A percentile compares a stretch with the other conserved stretches of the same genome.
Conservation (phyloP, 352 stramenopile species). For the Phytophthora ohioensis region DNA sequence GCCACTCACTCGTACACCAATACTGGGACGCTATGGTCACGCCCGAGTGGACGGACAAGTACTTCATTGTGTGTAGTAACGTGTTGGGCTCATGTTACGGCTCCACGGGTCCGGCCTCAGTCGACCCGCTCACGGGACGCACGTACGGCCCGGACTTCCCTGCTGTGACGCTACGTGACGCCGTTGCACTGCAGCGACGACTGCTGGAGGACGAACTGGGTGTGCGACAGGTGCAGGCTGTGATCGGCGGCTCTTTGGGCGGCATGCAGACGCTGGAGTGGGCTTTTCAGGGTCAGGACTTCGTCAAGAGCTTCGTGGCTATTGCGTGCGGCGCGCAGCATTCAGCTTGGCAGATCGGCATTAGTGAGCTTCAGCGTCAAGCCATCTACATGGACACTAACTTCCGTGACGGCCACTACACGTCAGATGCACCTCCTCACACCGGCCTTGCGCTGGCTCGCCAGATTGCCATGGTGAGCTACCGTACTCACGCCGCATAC, state of each 20-base stretch:
- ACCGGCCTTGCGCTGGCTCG: constrained; percentile 92
- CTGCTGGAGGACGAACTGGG: constrained; percentile 91
- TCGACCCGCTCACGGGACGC: constrained; percentile 73
- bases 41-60: constrained; percentile 95
- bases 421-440: constrained; percentile 64
- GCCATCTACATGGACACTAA: constrained; percentile 96
- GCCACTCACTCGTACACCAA: constrained; percentile 93
- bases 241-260: constrained; percentile 96
- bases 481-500: constrained; percentile 94
- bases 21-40: constrained; percentile 96
- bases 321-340: constrained; percentile 96
- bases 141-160: constrained; percentile 93
- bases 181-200: constrained; percentile 90
- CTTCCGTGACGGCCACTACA: constrained; percentile 89
- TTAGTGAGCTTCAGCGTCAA: constrained; percentile 95
- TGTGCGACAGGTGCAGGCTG: constrained; percentile 85
- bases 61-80: constrained; percentile 97
- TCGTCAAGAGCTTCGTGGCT: constrained; percentile 91
- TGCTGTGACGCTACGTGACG: constrained; percentile 93
- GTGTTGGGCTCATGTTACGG: constrained; percentile 97
- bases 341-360: constrained; percentile 97
- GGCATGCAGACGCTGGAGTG: constrained; percentile 98
- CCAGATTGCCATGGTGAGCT: constrained; percentile 97
- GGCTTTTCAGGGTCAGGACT: constrained; percentile 87
- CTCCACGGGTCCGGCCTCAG: constrained; percentile 85